Evolutionary conservation across 768 basidiomycete genomes (phyloP), one percentile per base, ranked within the genome.

Genomic region (Lactifluus subvellereus): DNA sequence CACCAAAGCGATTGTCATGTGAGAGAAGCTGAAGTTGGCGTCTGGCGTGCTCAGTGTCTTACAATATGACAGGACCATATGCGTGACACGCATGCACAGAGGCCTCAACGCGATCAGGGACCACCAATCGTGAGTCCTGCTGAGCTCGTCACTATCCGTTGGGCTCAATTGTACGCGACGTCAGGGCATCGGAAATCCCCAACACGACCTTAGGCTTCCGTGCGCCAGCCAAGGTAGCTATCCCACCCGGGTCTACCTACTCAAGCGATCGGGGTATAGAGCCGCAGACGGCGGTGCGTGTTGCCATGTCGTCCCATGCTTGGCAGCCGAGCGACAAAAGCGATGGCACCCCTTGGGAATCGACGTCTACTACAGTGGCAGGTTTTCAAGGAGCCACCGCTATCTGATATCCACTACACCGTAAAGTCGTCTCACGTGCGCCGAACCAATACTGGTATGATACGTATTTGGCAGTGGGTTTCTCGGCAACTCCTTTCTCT

Each of bases 401-500:
- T 20, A 59, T 51, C 20, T 60, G 48, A 64, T 30, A 40, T 16
- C 16, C 16, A 27, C 27, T 27, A 43, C 53, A 42, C 30, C 27
- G 18, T 53, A 45, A 33, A 30, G 45, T 47, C 4, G 8, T 27
- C 10, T 48, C 47, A 11, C 47, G 22, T 48, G 27, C 47, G 20
- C 27, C 22, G 47, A 48, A 27, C 22, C 8, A 27, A 22, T 27
- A 58, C n/a, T 43, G 35, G 10, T 50, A 22, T 16, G 8, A 27
- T 22, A 32, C 59, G 16, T 27, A 81, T 33, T 79, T 74, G 5
- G 87, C 88, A 16, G 85, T 87, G 11, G 85, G 86, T 71, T 86
- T 86, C 65, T 80, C 80, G 9, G 80, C 82, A 9, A 77, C 82
- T 6, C 77, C 72, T 71, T 82, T 85, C 73, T 88, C 80, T 43